These are phyloP conservation scores for Sphenostylis stenocarpa DNA, from an alignment of 306 rosid genomes.

Conservation along the genomic window DNA sequence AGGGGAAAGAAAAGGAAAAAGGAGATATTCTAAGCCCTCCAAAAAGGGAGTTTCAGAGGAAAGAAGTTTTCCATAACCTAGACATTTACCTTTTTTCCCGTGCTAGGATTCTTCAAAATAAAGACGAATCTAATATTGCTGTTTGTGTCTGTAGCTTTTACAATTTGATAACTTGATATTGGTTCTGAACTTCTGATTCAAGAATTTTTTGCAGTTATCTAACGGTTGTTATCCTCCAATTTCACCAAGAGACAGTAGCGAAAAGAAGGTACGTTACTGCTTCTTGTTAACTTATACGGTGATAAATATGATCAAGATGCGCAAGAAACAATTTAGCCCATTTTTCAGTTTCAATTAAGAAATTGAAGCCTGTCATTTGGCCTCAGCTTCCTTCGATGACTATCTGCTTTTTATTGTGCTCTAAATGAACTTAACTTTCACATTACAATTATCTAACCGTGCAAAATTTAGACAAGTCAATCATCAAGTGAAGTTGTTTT, in stretches of 20 bases:
- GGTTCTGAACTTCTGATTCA: conserved; percentile 31
- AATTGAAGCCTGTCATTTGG: conserved; percentile 2
- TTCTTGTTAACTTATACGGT: conserved; percentile 3
- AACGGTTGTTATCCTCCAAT: conserved; percentile 56
- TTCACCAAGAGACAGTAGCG: conserved; percentile 68
- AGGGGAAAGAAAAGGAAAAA: not conserved
- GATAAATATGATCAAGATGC: not conserved
- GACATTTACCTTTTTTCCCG: not conserved
- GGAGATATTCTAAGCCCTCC: conserved; percentile 17
- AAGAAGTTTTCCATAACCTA: not conserved
- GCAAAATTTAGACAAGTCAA: not conserved
- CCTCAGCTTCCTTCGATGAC: not conserved
- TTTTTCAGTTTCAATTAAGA: not conserved
- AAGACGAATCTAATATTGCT: not conserved
- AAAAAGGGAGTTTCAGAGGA: not conserved
- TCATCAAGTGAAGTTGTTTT: not conserved
- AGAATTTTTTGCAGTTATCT: conserved; percentile 49
- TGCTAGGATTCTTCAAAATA: conserved; percentile 27
- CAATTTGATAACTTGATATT: not conserved
- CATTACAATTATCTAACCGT: not conserved
- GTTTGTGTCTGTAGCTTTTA: conserved; percentile 15
- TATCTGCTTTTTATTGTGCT: conserved; percentile 4
- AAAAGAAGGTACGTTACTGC: conserved; percentile 60
- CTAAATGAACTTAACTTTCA: conserved; percentile 28
- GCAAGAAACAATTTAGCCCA: conserved; percentile 7